phyloP scores from a whole-genome alignment of 371 early-diverging fungal genomes.

The Mucor velutinosus region DNA sequence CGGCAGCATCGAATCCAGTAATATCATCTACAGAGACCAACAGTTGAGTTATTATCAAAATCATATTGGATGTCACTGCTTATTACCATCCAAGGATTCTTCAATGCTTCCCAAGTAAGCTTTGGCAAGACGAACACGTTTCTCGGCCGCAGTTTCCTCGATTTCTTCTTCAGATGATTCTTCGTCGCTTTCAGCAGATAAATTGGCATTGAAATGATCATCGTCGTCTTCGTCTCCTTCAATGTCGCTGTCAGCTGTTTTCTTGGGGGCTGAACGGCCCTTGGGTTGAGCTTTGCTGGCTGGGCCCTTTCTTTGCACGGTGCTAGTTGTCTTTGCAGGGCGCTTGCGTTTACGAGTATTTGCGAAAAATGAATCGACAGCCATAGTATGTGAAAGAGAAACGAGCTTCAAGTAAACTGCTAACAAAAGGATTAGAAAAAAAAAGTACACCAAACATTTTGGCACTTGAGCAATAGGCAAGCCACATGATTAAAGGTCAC shows the following conservation, averaged over 20 bases:
- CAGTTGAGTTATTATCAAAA: background rate
- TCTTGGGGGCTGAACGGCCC: constrained; percentile 5
- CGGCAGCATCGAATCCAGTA: constrained; percentile 87
- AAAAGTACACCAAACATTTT: constrained; percentile 6
- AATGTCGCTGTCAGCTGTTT: constrained; percentile 25
- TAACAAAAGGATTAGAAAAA: constrained; percentile 13
- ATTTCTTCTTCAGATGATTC: constrained; percentile 67
- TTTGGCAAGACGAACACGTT: constrained; percentile 91
- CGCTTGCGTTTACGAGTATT: constrained; percentile 42
- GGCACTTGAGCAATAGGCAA: background rate
- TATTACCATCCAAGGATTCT: constrained; percentile 62
- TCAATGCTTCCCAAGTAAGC: constrained; percentile 82
- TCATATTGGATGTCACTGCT: background rate
- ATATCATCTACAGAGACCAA: constrained; percentile 48
- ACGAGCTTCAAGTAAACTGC: background rate
- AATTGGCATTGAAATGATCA: constrained; percentile 47
- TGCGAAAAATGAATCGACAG: constrained; percentile 40
- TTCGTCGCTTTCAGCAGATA: constrained; percentile 57
- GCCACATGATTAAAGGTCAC: constrained; percentile 24
- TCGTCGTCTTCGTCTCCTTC: constrained; percentile 50
- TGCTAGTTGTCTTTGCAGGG: constrained; percentile 17
- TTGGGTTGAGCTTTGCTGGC: constrained; percentile 3
- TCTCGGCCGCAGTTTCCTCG: constrained; percentile 88
- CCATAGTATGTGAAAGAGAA: constrained; percentile 11
- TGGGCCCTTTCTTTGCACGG: constrained; percentile 10